Conservation (phyloP, 257 asterid species). For the Misopates orontium region DNA sequence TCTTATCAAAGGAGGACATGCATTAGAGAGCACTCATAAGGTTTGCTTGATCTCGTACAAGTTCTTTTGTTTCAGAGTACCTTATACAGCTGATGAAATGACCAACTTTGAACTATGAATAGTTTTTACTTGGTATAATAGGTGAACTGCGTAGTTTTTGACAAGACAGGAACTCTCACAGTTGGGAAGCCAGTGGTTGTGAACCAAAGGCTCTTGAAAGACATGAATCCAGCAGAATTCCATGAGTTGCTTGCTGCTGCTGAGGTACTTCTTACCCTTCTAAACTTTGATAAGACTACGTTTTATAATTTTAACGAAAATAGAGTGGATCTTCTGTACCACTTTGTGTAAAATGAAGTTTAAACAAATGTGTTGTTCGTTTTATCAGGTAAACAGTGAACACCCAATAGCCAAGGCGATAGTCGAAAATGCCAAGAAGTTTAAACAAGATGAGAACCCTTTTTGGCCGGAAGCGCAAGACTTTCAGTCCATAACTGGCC, state of each 20-base stretch:
- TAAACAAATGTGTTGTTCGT: background rate
- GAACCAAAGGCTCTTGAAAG: background rate
- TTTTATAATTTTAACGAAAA: no score
- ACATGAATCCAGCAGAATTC: background rate
- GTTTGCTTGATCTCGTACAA: slow-evolving; percentile 1
- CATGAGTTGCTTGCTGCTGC: slow-evolving; percentile 23
- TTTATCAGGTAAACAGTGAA: slow-evolving; percentile 45
- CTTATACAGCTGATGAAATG: no score
- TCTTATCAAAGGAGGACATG: slow-evolving; percentile 41
- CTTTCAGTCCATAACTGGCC: slow-evolving; percentile 73
- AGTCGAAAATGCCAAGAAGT: slow-evolving; percentile 44
- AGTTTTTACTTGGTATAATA: slow-evolving; percentile 14
- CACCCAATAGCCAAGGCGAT: slow-evolving; percentile 56
- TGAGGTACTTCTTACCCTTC: slow-evolving; percentile 15
- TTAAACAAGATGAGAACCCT: slow-evolving; percentile 41
- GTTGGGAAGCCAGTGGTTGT: slow-evolving; percentile 33
- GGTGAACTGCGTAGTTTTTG: slow-evolving; percentile 38
- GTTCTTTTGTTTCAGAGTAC: background rate
- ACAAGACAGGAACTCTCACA: slow-evolving; percentile 44
- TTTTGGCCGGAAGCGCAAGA: slow-evolving; percentile 54
- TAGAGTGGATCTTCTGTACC: no score
- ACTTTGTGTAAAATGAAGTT: no score
- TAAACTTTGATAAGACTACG: no score
- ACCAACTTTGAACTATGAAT: background rate
- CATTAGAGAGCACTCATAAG: slow-evolving; percentile 43